Percentiles rank a stretch among this genome's conserved stretches.
These are phyloP conservation scores for Hypoxylon sp. DNA, from an alignment of 2,329 filamentous ascomycete genomes.

Conservation along the genomic window DNA sequence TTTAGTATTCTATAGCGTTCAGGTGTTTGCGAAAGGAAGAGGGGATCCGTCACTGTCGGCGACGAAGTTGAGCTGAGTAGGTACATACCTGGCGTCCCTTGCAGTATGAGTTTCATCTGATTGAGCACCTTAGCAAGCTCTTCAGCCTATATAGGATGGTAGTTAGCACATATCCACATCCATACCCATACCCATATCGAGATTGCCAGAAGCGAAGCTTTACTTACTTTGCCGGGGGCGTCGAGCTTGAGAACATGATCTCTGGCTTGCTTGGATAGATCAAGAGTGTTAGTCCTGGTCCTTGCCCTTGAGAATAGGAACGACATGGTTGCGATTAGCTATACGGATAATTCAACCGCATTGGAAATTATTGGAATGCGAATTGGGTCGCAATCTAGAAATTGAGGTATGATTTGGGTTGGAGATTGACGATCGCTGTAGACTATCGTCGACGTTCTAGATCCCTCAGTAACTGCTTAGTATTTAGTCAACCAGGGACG, in stretches of 20 bases:
- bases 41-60: slow-evolving; percentile 17
- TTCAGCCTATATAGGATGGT: slow-evolving; percentile 73
- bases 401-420: slow-evolving; percentile 19
- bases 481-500: slow-evolving; percentile 29
- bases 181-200: neutral
- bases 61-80: neutral
- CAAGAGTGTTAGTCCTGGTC: slow-evolving; percentile 65
- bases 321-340: slow-evolving; percentile 60
- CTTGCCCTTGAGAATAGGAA: slow-evolving; percentile 70
- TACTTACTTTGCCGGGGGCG: slow-evolving; percentile 63
- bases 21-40: slow-evolving; percentile 13
- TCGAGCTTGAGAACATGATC: slow-evolving; percentile 69
- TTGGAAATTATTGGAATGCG: slow-evolving; percentile 9
- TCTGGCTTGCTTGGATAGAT: slow-evolving; percentile 70
- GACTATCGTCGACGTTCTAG: slow-evolving; percentile 1
- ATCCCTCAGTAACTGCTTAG: neutral
- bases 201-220: slow-evolving; percentile 24
- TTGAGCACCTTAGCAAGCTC: slow-evolving; percentile 87
- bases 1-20: slow-evolving; percentile 16
- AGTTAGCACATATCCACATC: slow-evolving; percentile 44
- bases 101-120: slow-evolving; percentile 93
- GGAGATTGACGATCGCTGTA: slow-evolving; percentile 15
- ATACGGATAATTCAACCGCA: slow-evolving; percentile 23
- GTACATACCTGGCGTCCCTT: slow-evolving; percentile 86
- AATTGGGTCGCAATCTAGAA: slow-evolving; percentile 12